phyloP scores from a whole-genome alignment of 495 filamentous ascomycete genomes.

The Penicillium simplicissimum region DNA sequence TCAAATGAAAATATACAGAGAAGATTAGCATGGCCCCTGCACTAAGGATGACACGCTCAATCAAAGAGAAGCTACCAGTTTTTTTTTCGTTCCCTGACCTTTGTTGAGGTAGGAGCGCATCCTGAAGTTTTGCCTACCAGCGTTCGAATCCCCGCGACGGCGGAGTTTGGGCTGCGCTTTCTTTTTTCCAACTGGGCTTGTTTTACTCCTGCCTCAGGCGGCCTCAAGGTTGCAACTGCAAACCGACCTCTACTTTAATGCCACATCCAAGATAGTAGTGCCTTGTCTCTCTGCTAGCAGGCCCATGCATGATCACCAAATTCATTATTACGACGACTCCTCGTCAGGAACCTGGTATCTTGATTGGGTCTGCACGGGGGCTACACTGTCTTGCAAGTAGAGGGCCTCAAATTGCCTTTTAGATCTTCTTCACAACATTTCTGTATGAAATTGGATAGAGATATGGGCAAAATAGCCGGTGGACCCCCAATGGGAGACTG shows the following conservation, averaged over 20 bases:
- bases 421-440: no score
- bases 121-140: background rate
- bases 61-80: conserved; percentile 84
- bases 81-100: conserved; percentile 11
- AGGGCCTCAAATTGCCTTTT: no score
- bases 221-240: no score
- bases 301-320: background rate
- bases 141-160: background rate
- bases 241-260: background rate
- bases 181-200: background rate
- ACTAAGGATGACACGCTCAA: conserved; percentile 99
- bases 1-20: conserved; percentile 62
- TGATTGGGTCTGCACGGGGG: no score
- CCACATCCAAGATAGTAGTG: background rate
- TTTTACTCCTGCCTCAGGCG: no score
- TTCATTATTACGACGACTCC: background rate
- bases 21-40: conserved; percentile 99
- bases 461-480: no score
- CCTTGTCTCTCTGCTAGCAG: background rate
- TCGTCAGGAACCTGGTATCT: no score
- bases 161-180: background rate
- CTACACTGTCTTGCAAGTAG: no score
- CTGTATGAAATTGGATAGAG: no score
- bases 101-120: conserved; percentile 10
- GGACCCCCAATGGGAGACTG: background rate